A percentile compares a stretch with the other conserved stretches of the same genome.
phyloP scores from a whole-genome alignment of 345 rosid species.

The Eucalyptus polyanthemos region DNA sequence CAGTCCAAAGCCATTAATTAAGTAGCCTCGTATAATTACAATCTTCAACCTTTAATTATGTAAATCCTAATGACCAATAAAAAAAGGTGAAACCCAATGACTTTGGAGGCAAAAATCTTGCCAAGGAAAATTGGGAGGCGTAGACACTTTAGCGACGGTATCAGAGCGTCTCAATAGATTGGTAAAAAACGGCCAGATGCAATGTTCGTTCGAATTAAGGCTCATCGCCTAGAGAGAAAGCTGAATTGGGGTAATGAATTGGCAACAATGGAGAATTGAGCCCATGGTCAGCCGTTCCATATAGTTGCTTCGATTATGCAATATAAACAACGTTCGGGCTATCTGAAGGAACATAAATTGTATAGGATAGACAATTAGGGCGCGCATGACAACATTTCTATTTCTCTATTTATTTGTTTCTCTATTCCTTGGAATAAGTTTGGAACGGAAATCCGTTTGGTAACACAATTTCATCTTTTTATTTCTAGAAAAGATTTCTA shows the following conservation, averaged over 20 bases:
- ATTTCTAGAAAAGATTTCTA: no score
- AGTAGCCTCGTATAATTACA: background rate
- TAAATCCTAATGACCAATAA: background rate
- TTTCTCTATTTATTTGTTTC: no score
- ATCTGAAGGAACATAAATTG: background rate
- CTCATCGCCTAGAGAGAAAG: background rate
- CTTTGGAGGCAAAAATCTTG: background rate
- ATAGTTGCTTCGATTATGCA: background rate
- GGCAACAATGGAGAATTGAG: background rate
- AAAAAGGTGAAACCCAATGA: background rate
- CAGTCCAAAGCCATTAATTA: background rate
- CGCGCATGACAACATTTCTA: no score
- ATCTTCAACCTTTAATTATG: background rate
- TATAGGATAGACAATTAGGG: background rate
- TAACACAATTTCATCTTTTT: no score
- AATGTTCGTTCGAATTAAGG: background rate
- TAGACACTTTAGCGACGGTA: background rate
- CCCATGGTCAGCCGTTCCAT: background rate
- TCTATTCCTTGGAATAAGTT: no score
- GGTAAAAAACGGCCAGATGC: background rate
- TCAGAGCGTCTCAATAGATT: background rate
- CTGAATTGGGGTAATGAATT: background rate
- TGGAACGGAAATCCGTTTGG: rapidly evolving
- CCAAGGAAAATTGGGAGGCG: background rate
- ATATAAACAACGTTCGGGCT: background rate